Percentiles rank a stretch among this genome's conserved stretches.
These are phyloP conservation scores for Anethum foeniculum DNA, from an alignment of 140 eudicot species.

Conservation along the genomic window DNA sequence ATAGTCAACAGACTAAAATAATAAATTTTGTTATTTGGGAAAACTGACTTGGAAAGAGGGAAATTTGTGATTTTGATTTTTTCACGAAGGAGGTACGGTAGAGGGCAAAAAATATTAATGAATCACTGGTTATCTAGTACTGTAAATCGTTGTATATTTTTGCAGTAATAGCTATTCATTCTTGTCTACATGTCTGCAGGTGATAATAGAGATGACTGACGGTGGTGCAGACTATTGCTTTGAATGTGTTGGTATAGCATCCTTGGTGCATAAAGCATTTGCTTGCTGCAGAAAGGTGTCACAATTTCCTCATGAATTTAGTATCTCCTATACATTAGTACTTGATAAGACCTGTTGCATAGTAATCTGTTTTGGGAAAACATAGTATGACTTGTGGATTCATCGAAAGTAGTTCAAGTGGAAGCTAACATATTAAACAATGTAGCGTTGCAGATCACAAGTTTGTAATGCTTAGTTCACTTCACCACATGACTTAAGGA, in stretches of 20 bases:
- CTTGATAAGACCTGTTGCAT: not conserved
- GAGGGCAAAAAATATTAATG: not conserved
- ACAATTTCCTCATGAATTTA: not conserved
- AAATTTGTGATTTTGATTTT: not conserved
- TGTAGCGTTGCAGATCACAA: not conserved
- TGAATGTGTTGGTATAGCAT: no score
- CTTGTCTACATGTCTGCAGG: no score
- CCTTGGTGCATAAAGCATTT: no score
- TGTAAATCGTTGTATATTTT: not conserved
- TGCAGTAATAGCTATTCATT: slow-evolving; percentile 67
- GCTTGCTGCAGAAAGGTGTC: no score
- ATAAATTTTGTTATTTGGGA: no score
- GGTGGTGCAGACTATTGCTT: no score
- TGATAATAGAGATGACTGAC: no score
- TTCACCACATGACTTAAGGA: not conserved
- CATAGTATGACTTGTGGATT: not conserved
- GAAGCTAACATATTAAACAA: not conserved
- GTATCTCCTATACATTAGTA: not conserved
- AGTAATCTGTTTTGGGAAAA: not conserved
- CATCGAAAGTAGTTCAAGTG: not conserved
- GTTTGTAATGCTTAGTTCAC: not conserved
- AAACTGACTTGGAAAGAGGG: no score
- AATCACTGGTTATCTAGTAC: not conserved
- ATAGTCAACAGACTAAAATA: no score
- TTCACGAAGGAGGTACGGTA: not conserved